Percentiles rank a stretch among this genome's conserved stretches.
phyloP scores from a whole-genome alignment of 2,329 filamentous ascomycete genomes.

The Venturia oleaginea region DNA sequence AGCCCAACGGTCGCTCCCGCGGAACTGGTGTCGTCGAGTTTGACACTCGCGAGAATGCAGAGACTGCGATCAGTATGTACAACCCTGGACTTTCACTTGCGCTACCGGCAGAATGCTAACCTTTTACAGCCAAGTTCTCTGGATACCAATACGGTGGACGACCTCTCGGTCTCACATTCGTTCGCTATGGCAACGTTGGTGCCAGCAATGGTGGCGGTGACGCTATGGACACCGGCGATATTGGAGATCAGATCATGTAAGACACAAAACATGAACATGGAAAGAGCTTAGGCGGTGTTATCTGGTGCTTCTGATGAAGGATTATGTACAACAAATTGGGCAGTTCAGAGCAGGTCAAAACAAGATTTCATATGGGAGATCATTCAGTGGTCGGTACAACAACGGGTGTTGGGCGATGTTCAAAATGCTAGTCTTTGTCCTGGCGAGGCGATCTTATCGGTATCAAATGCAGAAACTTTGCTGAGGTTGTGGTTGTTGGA shows the following conservation, averaged over 20 bases:
- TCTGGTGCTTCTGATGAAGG: background rate
- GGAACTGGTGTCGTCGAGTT: constrained; percentile 97
- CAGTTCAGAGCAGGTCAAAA: background rate
- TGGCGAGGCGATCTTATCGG: background rate
- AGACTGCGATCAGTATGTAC: constrained; percentile 66
- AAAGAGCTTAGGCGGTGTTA: background rate
- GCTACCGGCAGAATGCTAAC: constrained; percentile 22
- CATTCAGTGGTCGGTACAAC: background rate
- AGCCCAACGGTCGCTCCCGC: constrained; percentile 88
- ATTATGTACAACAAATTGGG: constrained; percentile 2
- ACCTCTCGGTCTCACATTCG: constrained; percentile 84
- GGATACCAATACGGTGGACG: constrained; percentile 95
- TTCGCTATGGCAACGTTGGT: constrained; percentile 75
- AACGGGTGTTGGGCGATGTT: background rate
- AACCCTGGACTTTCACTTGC: constrained; percentile 24
- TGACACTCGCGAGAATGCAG: constrained; percentile 70
- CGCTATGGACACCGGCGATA: constrained; percentile 70
- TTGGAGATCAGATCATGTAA: constrained; percentile 88
- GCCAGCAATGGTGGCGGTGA: constrained; percentile 45
- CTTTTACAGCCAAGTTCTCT: constrained; percentile 72
- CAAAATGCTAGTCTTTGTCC: background rate
- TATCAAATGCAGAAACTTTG: background rate
- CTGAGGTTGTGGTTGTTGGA: background rate
- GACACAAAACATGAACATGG: background rate
- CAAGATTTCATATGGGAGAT: constrained; percentile 1